These are phyloP conservation scores for Cynara cardunculus DNA, from an alignment of 129 eudicot genomes.

Conservation along the genomic window DNA sequence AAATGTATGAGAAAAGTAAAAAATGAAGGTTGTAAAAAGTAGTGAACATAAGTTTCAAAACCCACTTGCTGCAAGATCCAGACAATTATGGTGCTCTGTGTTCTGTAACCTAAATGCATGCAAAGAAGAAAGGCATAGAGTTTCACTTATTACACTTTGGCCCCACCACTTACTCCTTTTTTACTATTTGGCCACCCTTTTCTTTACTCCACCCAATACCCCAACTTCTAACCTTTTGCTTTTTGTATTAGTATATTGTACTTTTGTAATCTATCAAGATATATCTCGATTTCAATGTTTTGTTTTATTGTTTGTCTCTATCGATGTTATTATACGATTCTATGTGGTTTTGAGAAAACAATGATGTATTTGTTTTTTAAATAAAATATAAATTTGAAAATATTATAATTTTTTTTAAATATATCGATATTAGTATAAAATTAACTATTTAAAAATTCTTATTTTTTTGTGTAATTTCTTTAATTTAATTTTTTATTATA, in stretches of 20 bases:
- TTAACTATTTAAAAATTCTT: no score
- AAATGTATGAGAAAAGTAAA: not conserved
- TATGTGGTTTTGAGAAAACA: no score
- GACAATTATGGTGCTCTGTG: constrained; percentile 2
- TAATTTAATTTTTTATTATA: no score
- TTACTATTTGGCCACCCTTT: constrained; percentile 7
- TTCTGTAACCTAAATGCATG: constrained; percentile 24
- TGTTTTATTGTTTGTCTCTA: no score
- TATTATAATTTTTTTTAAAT: no score
- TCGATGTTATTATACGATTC: no score
- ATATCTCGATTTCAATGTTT: no score
- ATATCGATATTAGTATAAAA: no score
- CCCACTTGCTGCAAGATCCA: not conserved
- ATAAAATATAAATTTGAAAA: no score
- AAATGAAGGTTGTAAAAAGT: constrained; percentile 3
- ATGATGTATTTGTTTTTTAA: no score
- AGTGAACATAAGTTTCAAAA: not conserved
- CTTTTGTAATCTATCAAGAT: no score
- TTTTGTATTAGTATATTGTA: not conserved
- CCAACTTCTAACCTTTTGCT: not conserved
- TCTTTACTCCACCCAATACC: constrained; percentile 9
- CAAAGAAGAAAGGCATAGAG: constrained; percentile 16
- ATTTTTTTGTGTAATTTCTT: no score
- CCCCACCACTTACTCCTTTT: constrained; percentile 21
- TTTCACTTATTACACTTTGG: constrained; percentile 12